Evolutionary conservation across 2,329 filamentous ascomycete species (phyloP), one percentile per base, ranked within the genome.

Genomic region (Aspergillus sp.): DNA sequence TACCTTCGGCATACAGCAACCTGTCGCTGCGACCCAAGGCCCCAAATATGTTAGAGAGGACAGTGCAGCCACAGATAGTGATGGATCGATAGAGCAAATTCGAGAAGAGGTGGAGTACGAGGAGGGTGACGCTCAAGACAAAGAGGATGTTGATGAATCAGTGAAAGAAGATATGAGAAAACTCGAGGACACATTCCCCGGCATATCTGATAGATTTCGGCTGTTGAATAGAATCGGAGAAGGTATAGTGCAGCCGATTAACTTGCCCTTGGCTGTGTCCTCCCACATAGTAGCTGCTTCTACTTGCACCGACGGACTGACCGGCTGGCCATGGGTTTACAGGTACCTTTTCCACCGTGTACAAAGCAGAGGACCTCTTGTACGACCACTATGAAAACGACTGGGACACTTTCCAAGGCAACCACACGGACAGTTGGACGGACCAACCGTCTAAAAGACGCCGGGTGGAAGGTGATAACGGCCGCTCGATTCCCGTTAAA

Each of bases 341-440:
- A 96, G 92, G 95, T 60, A 99, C 95, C 1, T 99, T 99, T 74
- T 98, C 95, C 0, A 98, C 95, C 2, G 95, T 99, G 11, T 99
- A 99, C 83, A 99, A 99, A 77, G 95, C 96, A 19, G 92, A 98
- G 76, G 95, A 99, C 73, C 80, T 98, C 25, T 83, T 89, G 58
- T 96, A 97, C 74, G 86, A 95, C 65, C 82, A 84, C 61, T 96
- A 91, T 76, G 82, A 90, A 64, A 97, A 97, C 73, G 85, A 88
- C 65, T 98, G 94, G 92, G 93, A 98, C 71, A 75, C 90, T 41
- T 83, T 85, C 60, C 83, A 85, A 64, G 76, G 84, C 65, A 86
- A 88, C 44, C 83, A 87, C 58, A 81, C 84, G 51, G 77, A 81
- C n/a, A 84, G 86, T 69, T 92, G 88, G 86, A 82, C 83, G 19